Percentiles rank a stretch among this genome's conserved stretches.
phyloP scores from a whole-genome alignment of 1,284 basidiomycete species.

The Veloboletus limbatus region DNA sequence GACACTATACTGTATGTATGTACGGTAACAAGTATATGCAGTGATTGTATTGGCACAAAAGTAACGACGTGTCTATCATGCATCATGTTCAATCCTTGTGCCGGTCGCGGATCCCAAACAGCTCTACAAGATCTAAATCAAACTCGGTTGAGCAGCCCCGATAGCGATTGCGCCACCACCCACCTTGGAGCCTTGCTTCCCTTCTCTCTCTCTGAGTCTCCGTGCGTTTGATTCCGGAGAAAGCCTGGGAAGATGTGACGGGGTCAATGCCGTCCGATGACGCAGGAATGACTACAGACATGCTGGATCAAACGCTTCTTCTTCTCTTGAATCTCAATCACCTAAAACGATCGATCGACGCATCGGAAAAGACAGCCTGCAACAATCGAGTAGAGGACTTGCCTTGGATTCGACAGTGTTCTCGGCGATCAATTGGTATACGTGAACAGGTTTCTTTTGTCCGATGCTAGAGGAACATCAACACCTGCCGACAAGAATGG shows the following conservation, averaged over 20 bases:
- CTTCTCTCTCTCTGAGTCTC: slow-evolving; percentile 70
- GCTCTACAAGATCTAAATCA: slow-evolving; percentile 47
- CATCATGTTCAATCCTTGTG: too few relatives aligned
- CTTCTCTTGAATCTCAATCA: slow-evolving; percentile 79
- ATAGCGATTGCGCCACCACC: slow-evolving; percentile 11
- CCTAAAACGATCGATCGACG: slow-evolving; percentile 35
- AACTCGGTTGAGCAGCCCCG: neutral
- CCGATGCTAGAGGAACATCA: slow-evolving; percentile 58
- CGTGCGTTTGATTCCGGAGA: slow-evolving; percentile 69
- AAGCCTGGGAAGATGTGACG: slow-evolving; percentile 49
- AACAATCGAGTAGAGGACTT: slow-evolving; percentile 2
- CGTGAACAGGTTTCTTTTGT: slow-evolving; percentile 76
- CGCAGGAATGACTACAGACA: slow-evolving; percentile 36
- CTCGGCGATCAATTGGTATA: slow-evolving; percentile 86
- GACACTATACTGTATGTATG: slow-evolving; percentile 6
- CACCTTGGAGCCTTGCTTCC: slow-evolving; percentile 74
- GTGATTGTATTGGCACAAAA: too few relatives aligned
- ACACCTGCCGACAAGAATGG: slow-evolving; percentile 1
- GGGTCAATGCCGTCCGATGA: neutral
- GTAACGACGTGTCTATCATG: too few relatives aligned
- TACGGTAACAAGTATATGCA: too few relatives aligned
- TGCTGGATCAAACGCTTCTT: slow-evolving; percentile 74
- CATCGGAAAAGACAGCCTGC: neutral
- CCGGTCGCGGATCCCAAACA: slow-evolving; percentile 50
- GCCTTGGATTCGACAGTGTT: slow-evolving; percentile 85